phyloP scores from a whole-genome alignment of 2,329 filamentous ascomycete genomes.

The Phaeosphaeriaceae sp. region DNA sequence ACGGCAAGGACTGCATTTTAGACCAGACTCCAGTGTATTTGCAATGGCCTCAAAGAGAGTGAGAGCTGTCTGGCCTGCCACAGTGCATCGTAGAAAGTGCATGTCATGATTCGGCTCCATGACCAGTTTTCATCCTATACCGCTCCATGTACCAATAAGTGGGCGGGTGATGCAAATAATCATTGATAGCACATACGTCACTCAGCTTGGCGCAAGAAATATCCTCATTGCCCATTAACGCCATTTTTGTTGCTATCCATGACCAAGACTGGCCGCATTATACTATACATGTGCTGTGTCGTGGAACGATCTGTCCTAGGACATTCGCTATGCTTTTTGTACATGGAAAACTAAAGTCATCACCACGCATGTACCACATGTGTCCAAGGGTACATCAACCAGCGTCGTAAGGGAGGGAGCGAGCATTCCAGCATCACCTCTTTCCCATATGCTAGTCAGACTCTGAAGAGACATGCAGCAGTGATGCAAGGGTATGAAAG shows the following conservation, averaged over 20 bases:
- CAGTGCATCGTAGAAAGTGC: too few species aligned
- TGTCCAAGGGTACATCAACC: background rate
- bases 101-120: too few species aligned
- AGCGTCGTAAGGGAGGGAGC: constrained; percentile 12
- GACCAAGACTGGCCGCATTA: constrained; percentile 4
- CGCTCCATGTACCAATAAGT: too few species aligned
- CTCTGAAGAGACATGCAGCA: constrained; percentile 11
- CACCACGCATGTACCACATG: background rate
- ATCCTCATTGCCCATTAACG: background rate
- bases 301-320: background rate
- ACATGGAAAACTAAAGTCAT: constrained; percentile 2
- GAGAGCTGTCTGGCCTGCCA: too few species aligned
- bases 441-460: constrained; percentile 6
- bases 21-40: too few species aligned
- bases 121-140: too few species aligned
- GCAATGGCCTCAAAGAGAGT: too few species aligned
- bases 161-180: too few species aligned
- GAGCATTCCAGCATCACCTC: constrained; percentile 34
- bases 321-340: background rate
- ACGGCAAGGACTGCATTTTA: too few species aligned
- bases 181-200: too few species aligned
- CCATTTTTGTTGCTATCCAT: constrained; percentile 3
- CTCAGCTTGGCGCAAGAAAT: too few species aligned
- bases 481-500: constrained; percentile 8
- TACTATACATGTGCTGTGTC: constrained; percentile 6